Conservation (phyloP, 768 basidiomycete genomes). For the Suillus sp. region DNA sequence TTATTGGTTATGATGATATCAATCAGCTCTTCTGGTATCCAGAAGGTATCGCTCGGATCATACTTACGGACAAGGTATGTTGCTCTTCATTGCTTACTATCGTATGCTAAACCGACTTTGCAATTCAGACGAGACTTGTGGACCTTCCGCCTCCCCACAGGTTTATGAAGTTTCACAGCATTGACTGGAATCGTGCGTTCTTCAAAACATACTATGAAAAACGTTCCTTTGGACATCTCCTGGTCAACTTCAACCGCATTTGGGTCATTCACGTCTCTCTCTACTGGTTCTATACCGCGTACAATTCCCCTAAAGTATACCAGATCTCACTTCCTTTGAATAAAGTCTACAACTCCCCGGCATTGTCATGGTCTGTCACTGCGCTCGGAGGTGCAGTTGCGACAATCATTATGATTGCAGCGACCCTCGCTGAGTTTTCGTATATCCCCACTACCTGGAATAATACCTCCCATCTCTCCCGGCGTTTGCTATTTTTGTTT, state of each 20-base stretch:
- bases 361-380: slow-evolving; percentile 91
- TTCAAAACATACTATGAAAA: slow-evolving; percentile 99
- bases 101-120: slow-evolving; percentile 7
- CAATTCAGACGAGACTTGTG: slow-evolving; percentile 76
- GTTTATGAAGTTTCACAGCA: slow-evolving; percentile 95
- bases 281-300: slow-evolving; percentile 96
- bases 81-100: neutral
- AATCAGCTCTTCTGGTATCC: slow-evolving; percentile 99
- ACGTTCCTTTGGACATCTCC: slow-evolving; percentile 92
- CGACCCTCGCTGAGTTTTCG: slow-evolving; percentile 92
- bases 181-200: slow-evolving; percentile 96
- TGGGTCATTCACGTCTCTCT: slow-evolving; percentile 97
- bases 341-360: slow-evolving; percentile 57
- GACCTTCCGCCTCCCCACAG: slow-evolving; percentile 90
- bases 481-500: slow-evolving; percentile 85
- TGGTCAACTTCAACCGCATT: slow-evolving; percentile 99
- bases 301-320: slow-evolving; percentile 89
- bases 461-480: slow-evolving; percentile 94
- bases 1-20: slow-evolving; percentile 98
- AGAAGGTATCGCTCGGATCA: slow-evolving; percentile 93
- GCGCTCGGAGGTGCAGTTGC: slow-evolving; percentile 95
- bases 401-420: slow-evolving; percentile 94
- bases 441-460: slow-evolving; percentile 99
- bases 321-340: slow-evolving; percentile 37
- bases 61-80: slow-evolving; percentile 81